phyloP scores from a whole-genome alignment of 1,139 yeast species.

The Saccharomycopsis phalli region DNA sequence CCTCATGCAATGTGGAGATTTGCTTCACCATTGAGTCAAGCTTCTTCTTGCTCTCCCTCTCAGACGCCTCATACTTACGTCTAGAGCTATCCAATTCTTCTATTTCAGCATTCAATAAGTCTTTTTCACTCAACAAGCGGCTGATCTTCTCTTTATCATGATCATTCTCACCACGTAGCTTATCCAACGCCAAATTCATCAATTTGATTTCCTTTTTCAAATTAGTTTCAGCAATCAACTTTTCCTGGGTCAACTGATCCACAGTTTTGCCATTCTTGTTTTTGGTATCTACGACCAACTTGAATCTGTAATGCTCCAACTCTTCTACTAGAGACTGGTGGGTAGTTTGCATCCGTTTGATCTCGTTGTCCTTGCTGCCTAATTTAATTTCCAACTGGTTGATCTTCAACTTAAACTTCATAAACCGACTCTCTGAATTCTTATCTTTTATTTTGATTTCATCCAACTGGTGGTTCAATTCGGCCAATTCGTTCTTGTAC shows the following conservation, averaged over 20 bases:
- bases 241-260: constrained; percentile 43
- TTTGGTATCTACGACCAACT: constrained; percentile 33
- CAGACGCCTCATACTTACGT: constrained; percentile 35
- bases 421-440: constrained; percentile 48
- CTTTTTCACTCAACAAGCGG: constrained; percentile 42
- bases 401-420: constrained; percentile 46
- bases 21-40: constrained; percentile 44
- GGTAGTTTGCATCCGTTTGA: constrained; percentile 42
- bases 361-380: constrained; percentile 50
- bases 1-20: constrained; percentile 40
- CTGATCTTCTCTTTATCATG: constrained; percentile 35
- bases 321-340: constrained; percentile 40
- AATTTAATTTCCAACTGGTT: constrained; percentile 49
- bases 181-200: constrained; percentile 44
- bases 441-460: constrained; percentile 52
- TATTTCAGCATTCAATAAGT: constrained; percentile 36
- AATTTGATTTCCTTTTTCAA: constrained; percentile 60
- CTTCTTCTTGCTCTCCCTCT: constrained; percentile 37
- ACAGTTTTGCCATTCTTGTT: constrained; percentile 51
- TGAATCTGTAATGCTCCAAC: constrained; percentile 42
- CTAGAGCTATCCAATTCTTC: constrained; percentile 41
- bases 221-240: constrained; percentile 55
- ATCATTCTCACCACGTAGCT: constrained; percentile 42
- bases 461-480: constrained; percentile 43
- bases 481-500: constrained; percentile 48